Conservation (phyloP, 1,284 basidiomycete genomes). For the Erythrobasidium hasegawianum region DNA sequence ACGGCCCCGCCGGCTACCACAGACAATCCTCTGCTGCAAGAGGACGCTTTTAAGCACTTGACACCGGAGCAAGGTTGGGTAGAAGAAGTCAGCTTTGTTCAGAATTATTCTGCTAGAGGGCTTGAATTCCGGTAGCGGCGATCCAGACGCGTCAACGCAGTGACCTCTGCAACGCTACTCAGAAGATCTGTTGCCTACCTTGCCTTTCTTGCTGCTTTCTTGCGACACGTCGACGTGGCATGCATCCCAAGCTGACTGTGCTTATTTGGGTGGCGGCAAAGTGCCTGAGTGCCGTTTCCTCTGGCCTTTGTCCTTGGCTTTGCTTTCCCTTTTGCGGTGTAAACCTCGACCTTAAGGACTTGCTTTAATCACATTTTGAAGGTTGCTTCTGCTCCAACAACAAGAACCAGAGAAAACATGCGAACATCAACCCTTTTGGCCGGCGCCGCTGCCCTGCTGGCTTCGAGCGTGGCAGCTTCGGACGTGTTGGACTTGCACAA, state of each 20-base stretch:
- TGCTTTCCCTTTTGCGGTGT: too few species aligned
- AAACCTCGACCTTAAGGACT: too few species aligned
- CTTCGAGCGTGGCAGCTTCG: slow-evolving; percentile 23
- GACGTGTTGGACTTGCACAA: slow-evolving; percentile 43
- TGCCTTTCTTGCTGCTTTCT: background rate
- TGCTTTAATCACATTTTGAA: background rate
- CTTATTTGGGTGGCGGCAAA: background rate
- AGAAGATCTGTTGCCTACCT: background rate
- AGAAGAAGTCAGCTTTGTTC: slow-evolving; percentile 28
- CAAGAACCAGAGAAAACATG: background rate
- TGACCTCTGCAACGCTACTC: too few species aligned
- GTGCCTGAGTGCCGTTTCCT: background rate
- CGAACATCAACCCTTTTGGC: slow-evolving; percentile 13
- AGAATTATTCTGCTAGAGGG: slow-evolving; percentile 9
- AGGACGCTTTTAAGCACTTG: background rate
- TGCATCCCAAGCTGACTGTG: background rate
- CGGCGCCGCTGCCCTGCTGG: slow-evolving; percentile 16
- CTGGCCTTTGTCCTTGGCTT: background rate
- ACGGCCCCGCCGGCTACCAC: background rate
- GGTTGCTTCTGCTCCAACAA: background rate
- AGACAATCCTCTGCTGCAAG: background rate
- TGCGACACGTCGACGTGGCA: slow-evolving; percentile 1
- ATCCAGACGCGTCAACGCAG: background rate
- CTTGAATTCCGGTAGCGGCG: slow-evolving; percentile 2
- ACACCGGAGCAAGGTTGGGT: slow-evolving; percentile 19